Evolutionary conservation across 305 asterid species (phyloP).

Genomic region (Andrographis paniculata): DNA sequence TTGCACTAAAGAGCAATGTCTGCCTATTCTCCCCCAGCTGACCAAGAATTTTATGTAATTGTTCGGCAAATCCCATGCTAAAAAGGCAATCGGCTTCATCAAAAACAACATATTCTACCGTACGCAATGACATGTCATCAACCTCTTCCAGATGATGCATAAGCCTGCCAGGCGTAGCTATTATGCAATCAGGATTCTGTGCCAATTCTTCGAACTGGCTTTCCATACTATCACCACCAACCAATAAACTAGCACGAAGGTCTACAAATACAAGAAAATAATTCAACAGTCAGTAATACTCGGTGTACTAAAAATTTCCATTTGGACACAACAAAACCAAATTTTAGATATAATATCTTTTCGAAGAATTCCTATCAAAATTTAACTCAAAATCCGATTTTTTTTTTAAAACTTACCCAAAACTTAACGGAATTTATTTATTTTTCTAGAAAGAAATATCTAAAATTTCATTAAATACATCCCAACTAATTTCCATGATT

Average conservation of each 20-base stretch:
- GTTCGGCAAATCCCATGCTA: constrained; percentile 92
- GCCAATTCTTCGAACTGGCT: constrained; percentile 91
- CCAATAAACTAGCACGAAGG: constrained; percentile 73
- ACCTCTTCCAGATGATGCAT: constrained; percentile 89
- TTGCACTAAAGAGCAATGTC: constrained; percentile 88
- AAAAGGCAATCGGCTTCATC: constrained; percentile 96
- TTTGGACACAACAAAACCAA: too few species aligned
- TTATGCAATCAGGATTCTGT: constrained; percentile 78
- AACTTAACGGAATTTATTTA: too few species aligned
- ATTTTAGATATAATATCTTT: too few species aligned
- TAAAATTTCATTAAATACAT: too few species aligned
- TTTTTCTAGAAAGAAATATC: too few species aligned
- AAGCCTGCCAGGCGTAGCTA: constrained; percentile 92
- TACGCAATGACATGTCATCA: constrained; percentile 87
- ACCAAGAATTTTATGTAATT: constrained; percentile 59
- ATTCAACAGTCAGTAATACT: neutral
- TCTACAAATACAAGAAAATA: constrained; percentile 31
- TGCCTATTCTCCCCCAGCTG: constrained; percentile 83
- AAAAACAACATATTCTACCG: constrained; percentile 84
- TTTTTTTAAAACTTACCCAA: too few species aligned
- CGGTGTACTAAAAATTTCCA: too few species aligned
- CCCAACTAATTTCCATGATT: too few species aligned
- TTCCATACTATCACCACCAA: constrained; percentile 99
- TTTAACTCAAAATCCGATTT: too few species aligned
- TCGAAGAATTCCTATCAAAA: too few species aligned